These are phyloP conservation scores for Fallopia convolvulus DNA, from an alignment of 148 eudicot genomes.

Conservation along the genomic window DNA sequence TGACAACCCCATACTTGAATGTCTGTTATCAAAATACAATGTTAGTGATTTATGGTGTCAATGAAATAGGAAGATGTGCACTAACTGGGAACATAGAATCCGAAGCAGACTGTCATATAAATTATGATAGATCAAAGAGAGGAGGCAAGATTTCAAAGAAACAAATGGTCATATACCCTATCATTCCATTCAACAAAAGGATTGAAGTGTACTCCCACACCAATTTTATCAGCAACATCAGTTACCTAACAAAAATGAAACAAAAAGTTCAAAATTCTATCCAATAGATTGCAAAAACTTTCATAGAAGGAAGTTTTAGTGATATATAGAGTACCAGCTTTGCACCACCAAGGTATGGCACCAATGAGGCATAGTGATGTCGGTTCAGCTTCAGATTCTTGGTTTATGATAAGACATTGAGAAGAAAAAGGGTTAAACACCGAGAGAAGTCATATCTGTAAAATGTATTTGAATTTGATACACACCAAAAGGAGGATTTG, in stretches of 20 bases:
- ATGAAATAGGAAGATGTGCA: not conserved
- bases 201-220: conserved; percentile 92
- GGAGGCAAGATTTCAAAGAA: not conserved
- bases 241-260: conserved; percentile 39
- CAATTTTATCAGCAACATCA: conserved; percentile 58
- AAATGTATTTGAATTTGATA: not conserved
- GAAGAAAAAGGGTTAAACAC: conserved; percentile 9
- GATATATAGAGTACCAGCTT: conserved; percentile 42
- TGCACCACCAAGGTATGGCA: conserved; percentile 68
- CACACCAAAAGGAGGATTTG: not conserved
- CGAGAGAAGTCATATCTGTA: not conserved
- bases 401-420: conserved; percentile 12
- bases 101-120: not conserved
- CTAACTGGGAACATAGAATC: not conserved
- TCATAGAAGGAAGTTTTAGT: not conserved
- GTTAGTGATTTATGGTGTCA: not conserved
- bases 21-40: conserved; percentile 29
- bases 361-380: conserved; percentile 81
- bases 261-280: not conserved
- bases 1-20: conserved; percentile 86
- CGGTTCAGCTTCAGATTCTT: conserved; percentile 73
- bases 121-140: not conserved
- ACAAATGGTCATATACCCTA: conserved; percentile 39
- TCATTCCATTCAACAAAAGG: conserved; percentile 65
- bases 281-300: conserved; percentile 11